Conservation (phyloP, 139 green algal genomes). For the Edaphochlamys debaryana region DNA sequence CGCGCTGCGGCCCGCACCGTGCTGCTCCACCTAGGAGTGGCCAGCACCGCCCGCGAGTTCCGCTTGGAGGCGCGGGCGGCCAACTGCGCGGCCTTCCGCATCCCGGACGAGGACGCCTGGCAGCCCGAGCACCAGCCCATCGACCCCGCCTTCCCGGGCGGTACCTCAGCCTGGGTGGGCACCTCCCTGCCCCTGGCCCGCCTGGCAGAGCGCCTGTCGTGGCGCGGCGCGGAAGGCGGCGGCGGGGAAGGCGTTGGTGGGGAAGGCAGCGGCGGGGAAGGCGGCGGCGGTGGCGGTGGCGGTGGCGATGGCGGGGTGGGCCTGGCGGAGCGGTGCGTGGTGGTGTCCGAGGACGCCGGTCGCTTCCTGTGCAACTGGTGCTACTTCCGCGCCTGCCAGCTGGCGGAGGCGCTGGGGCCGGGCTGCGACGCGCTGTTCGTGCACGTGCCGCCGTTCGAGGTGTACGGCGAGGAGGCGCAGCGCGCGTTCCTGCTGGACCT, state of each 20-base stretch:
- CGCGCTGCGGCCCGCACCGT: not conserved
- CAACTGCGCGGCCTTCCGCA: slow-evolving; percentile 61
- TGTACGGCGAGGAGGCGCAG: slow-evolving; percentile 40
- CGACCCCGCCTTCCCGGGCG: not conserved
- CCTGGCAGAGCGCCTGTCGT: not conserved
- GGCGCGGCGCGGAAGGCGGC: too few species aligned
- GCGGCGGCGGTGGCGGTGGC: too few species aligned
- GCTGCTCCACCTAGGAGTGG: slow-evolving; percentile 59
- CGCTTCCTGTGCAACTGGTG: slow-evolving; percentile 66
- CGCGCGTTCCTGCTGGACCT: slow-evolving; percentile 46
- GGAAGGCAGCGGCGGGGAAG: too few species aligned
- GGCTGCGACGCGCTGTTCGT: slow-evolving; percentile 62
- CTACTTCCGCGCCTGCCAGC: slow-evolving; percentile 27
- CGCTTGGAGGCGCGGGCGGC: slow-evolving; percentile 54
- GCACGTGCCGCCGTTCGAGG: slow-evolving; percentile 64
- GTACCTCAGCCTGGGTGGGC: not conserved
- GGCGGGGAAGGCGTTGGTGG: too few species aligned
- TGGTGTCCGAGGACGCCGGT: slow-evolving; percentile 47
- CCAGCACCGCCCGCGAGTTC: slow-evolving; percentile 6
- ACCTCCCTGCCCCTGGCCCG: not conserved
- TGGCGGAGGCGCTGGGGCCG: not conserved
- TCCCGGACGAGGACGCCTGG: slow-evolving; percentile 35
- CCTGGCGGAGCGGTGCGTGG: not conserved
- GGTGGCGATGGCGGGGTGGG: too few species aligned
- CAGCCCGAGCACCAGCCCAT: not conserved